phyloP scores from a whole-genome alignment of 805 yeast genomes.

The Zygotorulaspora sp. region DNA sequence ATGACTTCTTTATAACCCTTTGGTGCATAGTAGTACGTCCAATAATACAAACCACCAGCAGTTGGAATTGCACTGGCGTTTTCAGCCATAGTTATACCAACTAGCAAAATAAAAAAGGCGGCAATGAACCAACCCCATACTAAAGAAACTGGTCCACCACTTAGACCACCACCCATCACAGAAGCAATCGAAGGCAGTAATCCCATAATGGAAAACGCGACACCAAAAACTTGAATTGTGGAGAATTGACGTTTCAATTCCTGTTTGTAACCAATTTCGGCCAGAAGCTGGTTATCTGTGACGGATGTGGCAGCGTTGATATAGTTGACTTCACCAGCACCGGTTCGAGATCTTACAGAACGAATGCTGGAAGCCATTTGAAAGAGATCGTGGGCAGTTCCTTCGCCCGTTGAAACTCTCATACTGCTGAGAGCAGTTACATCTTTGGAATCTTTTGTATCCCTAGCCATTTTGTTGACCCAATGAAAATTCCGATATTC shows the following conservation, averaged over 20 bases:
- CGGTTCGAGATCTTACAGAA: conserved; percentile 19
- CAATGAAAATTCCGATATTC: too few species aligned
- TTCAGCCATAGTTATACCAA: conserved; percentile 64
- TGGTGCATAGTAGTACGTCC: conserved; percentile 67
- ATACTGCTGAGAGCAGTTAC: conserved; percentile 1
- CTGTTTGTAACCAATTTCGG: conserved; percentile 60
- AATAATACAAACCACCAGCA: conserved; percentile 68
- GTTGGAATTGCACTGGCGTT: conserved; percentile 69
- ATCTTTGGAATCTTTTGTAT: conserved; percentile 1
- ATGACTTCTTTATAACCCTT: conserved; percentile 46
- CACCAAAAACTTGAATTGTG: conserved; percentile 61
- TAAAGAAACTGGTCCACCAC: conserved; percentile 56
- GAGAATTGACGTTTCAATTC: conserved; percentile 59
- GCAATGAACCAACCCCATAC: conserved; percentile 74
- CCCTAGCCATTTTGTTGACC: conserved; percentile 5
- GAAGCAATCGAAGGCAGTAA: conserved; percentile 61
- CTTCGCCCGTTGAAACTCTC: conserved; percentile 10
- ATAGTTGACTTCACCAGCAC: conserved; percentile 28
- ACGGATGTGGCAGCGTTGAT: conserved; percentile 21
- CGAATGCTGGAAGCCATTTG: conserved; percentile 11
- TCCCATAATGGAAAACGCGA: conserved; percentile 71
- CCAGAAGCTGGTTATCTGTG: conserved; percentile 24
- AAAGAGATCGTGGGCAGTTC: conserved; percentile 12
- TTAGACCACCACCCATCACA: conserved; percentile 47
- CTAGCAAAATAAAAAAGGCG: conserved; percentile 45